Evolutionary conservation across 805 yeast species (phyloP), one percentile per base, ranked within the genome.

Genomic region (Metschnikowia lochheadii): DNA sequence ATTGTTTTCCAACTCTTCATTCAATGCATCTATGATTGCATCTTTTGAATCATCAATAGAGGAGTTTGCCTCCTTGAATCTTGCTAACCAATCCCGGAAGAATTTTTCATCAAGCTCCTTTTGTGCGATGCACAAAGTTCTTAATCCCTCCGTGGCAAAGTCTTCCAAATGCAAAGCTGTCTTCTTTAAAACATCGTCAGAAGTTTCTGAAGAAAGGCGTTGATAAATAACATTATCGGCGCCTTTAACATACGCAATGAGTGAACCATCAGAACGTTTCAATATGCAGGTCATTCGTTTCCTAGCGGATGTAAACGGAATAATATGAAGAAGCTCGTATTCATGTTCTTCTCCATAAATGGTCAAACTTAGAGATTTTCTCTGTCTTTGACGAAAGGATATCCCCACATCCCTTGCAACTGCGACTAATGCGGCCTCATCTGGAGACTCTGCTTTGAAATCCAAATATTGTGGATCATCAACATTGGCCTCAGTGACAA

Each of bases 401-500:
- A 83, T 76, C 8, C 95, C 95, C 31, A 86, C 58, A 62, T 85
- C 92, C 46, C 87, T 72, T 1, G 92, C 92, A 42, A 80, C 84
- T 1, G 85, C 73, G n/a, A 87, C 92, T 48, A 87, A 73, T 0
- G 94, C 91, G 39, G 85, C 82, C 64, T 87, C 95, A 69, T 87
- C 95, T 0, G 95, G 95, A 7, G 90, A 84, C 62, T 87, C 91
- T 1, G 92, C 91, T 59, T 85, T 84, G 68, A 81, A 84, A 29
- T 75, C 74, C 39, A 82, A 63, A 33, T 66, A 61, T 11, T 62
- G 66, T 0, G 70, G 71, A 17, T 77, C 79, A 7, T 68, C 66
- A 2, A 62, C 63, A 43, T 69, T 71, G 7, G 52, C 61, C 54
- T 84, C 89, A 11, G 89, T 82, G 36, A 85, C 79, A 3, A 84